Evolutionary conservation across 1,284 basidiomycete genomes (phyloP).

Genomic region (Cutaneotrichosporon cutaneum): DNA sequence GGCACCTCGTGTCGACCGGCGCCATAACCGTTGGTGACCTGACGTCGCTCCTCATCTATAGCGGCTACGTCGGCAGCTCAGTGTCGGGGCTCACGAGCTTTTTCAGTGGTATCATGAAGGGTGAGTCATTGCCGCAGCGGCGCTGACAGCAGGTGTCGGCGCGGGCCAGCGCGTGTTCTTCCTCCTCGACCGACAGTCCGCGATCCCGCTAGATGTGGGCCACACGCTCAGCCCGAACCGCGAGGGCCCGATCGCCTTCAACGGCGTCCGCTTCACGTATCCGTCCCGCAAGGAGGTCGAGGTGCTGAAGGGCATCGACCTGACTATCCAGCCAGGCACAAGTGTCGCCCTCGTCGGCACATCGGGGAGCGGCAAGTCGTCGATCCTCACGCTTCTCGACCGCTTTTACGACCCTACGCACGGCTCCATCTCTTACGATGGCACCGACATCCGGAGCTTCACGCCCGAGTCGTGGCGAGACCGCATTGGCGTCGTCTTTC

Average conservation of each 20-base stretch:
- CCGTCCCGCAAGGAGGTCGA: conserved; percentile 74
- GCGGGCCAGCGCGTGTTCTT: conserved; percentile 92
- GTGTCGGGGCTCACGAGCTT: conserved; percentile 54
- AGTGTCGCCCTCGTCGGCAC: conserved; percentile 90
- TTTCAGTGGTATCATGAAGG: conserved; percentile 53
- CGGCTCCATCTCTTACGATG: conserved; percentile 80
- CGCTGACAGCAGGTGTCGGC: conserved; percentile 59
- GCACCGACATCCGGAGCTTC: conserved; percentile 82
- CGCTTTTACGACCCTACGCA: conserved; percentile 88
- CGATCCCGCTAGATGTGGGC: conserved; percentile 67
- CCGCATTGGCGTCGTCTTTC: conserved; percentile 83
- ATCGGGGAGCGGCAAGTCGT: conserved; percentile 89
- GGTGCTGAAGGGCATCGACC: conserved; percentile 73
- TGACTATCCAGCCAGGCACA: conserved; percentile 75
- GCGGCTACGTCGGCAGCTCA: conserved; percentile 62
- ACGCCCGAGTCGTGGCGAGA: conserved; percentile 79
- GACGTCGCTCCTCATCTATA: conserved; percentile 88
- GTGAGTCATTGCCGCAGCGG: background rate
- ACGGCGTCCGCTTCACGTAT: conserved; percentile 80
- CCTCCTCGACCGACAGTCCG: conserved; percentile 75
- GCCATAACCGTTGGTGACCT: conserved; percentile 88
- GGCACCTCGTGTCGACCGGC: conserved; percentile 81
- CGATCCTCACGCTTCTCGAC: conserved; percentile 80
- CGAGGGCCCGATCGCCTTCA: conserved; percentile 71
- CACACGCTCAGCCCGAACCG: conserved; percentile 59